Base-by-base conservation (phyloP, 2,329 filamentous ascomycete species). In the Ambrosiella xylebori region DNA sequence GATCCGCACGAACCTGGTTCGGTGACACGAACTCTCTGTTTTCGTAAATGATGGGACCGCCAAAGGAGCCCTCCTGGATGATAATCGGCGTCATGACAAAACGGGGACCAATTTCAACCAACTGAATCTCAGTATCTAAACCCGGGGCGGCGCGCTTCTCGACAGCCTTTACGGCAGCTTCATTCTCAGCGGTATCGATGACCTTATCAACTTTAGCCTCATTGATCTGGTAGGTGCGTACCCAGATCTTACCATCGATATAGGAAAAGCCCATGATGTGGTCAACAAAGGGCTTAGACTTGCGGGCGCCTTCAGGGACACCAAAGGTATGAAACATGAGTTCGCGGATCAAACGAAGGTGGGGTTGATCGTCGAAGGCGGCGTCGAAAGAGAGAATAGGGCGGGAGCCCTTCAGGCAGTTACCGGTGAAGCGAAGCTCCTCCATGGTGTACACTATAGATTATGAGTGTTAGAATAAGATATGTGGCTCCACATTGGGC, bases 1-100 rank as follows among this genome's bases (percentile, higher is more conserved):
- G 70, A 63, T 97, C 93, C 45, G 88, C 77, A 63, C 93, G 79
- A 63, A 97, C 81, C 72, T 96, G 88, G 79, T 98, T 98, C 8
- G 93, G 93, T 64, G 86, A 93, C 57, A 98, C 87, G 66, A 95
- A 98, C 69, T 95, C 85, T 76, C 88, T 93, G 75, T 97, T 97
- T 76, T 97, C 88, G 73, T 95, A 98, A 67, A 98, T 94, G 63
- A 97, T 88, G 2, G 93, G 91, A 0, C 93, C 93, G 57, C 91
- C 91, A 65, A 98, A 97, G 61, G 86, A 90, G 49, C 88, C 89
- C 69, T 98, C 93, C 65, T 95, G 82, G 64, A 97, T 95, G 59
- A 97, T 83, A 63, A 96, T 96, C 0, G 93, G 91, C 35, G 89
- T 96, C 55, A 96, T 75, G 37, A 96, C 89, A 64, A 96, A 91